Evolutionary conservation across 768 basidiomycete species (phyloP).

Genomic region (Termitomyces sp.): DNA sequence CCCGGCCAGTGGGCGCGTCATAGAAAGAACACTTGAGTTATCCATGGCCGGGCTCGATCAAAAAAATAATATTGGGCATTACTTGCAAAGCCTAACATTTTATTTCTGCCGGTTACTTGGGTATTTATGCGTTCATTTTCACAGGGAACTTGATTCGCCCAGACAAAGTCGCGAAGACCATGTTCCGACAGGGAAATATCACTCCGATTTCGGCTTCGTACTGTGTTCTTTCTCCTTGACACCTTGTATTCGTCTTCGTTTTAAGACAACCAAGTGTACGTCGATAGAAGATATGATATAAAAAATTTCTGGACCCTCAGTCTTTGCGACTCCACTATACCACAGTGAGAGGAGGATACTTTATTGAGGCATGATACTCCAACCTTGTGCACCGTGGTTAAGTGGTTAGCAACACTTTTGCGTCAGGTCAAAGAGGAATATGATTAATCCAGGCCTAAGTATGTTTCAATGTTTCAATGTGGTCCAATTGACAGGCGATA

Average conservation of each 20-base stretch:
- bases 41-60: slow-evolving; percentile 6
- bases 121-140: slow-evolving; percentile 39
- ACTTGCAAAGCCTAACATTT: slow-evolving; percentile 14
- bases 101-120: slow-evolving; percentile 27
- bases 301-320: slow-evolving; percentile 12
- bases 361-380: neutral
- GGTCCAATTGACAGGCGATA: neutral
- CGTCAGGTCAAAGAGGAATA: neutral
- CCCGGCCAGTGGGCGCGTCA: slow-evolving; percentile 37
- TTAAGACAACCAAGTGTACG: slow-evolving; percentile 31
- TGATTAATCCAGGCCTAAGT: neutral
- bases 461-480: too few relatives aligned
- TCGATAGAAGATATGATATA: slow-evolving; percentile 29
- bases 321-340: neutral
- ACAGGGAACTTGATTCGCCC: slow-evolving; percentile 17
- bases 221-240: slow-evolving; percentile 7
- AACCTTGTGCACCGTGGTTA: neutral
- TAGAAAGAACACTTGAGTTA: slow-evolving; percentile 18
- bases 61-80: slow-evolving; percentile 9
- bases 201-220: slow-evolving; percentile 11
- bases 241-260: slow-evolving; percentile 29
- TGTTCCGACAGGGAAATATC: slow-evolving; percentile 11
- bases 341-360: neutral
- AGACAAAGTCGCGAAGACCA: slow-evolving; percentile 12
- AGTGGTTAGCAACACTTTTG: neutral